Conservation (phyloP, 495 filamentous ascomycete species). For the Xylaria grammica region DNA sequence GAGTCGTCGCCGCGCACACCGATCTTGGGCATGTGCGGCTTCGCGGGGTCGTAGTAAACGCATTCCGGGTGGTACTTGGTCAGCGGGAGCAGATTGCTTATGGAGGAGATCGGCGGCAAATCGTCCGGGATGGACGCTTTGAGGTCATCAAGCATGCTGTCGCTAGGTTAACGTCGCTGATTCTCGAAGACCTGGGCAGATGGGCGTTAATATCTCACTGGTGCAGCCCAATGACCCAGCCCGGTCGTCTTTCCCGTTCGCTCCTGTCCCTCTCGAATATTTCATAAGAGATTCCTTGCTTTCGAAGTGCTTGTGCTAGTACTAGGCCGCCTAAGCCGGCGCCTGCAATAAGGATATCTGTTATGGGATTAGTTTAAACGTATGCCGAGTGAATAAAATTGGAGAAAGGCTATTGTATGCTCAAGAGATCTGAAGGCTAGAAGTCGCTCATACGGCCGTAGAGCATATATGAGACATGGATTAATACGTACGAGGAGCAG, state of each 20-base stretch:
- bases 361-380: constrained; percentile 7
- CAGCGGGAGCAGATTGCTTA: constrained; percentile 38
- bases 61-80: constrained; percentile 29
- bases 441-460: too few species aligned
- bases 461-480: neutral
- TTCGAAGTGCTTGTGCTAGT: constrained; percentile 59
- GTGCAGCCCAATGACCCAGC: constrained; percentile 45
- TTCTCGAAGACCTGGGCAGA: neutral
- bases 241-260: constrained; percentile 39
- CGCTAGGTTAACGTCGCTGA: neutral
- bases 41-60: constrained; percentile 1
- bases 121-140: constrained; percentile 44
- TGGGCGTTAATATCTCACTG: constrained; percentile 17
- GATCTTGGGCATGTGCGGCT: constrained; percentile 20
- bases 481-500: constrained; percentile 10
- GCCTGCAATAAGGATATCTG: constrained; percentile 50
- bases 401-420: too few species aligned
- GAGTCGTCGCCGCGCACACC: constrained; percentile 34
- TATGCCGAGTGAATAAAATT: too few species aligned
- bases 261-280: constrained; percentile 55
- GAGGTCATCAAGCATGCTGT: constrained; percentile 38
- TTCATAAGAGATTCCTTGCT: constrained; percentile 55
- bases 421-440: too few species aligned
- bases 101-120: constrained; percentile 39
- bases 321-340: constrained; percentile 60